Evolutionary conservation across 345 rosid species (phyloP), one percentile per base, ranked within the genome.

Genomic region (Melaleuca quinquenervia): DNA sequence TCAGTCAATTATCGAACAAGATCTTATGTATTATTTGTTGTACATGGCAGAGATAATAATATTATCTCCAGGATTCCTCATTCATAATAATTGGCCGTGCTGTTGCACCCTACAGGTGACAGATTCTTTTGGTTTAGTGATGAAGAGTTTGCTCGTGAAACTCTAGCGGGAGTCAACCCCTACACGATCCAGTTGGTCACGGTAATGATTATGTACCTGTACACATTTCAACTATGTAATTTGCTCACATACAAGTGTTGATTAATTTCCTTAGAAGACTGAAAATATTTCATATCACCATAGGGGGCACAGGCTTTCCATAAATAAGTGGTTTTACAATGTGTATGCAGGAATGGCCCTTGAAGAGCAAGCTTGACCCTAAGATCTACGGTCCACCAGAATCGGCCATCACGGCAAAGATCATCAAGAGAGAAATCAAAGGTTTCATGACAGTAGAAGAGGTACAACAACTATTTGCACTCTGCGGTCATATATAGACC

Each of bases 81-180:
- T 41, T 29, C n/a, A 48, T 18, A 45, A 20, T 54, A 14, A 29
- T 76, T 18, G 21, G 56, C 22, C 0, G 15, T 0, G 4, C 14
- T 27, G 24, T n/a, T 84, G 82, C 82, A 26, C 6, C 51, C 53
- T 87, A 82, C 89, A 96, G 98, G 93, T 87, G 95, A 94, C 85
- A 90, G 82, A 64, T 94, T 94, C 82, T 93, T 94, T 88, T 95
- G 99, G 99, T 82, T 93, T 13, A 89, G 91, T 83, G 98, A 96
- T 51, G 98, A 95, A n/a, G 98, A 96, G 82, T 96, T 95, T 20
- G 93, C 90, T 53, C 92, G 97, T 9, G 94, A 96, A 86, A 91
- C 93, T 52, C 94, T 96, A 83, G 93, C 97, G 12, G 97, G 99
- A 55, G 91, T 96, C 52, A 96, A 96, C 53, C 98, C 99, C 16